Conservation (phyloP, 208 protist genomes). For the Leishmania tropica region DNA sequence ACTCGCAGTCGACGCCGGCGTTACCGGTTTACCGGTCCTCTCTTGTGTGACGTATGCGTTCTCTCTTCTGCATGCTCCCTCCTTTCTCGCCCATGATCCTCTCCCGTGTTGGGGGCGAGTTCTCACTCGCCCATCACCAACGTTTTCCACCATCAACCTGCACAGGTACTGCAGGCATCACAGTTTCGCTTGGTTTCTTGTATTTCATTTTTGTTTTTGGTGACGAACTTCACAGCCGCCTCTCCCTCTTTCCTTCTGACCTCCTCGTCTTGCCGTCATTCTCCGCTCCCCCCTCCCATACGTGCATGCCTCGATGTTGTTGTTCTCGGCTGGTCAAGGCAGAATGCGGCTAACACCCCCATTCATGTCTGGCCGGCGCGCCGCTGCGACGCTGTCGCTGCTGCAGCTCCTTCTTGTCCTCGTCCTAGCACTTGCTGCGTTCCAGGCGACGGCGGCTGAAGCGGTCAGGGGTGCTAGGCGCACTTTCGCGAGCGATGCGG, state of each 20-base stretch:
- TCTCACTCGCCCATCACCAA: background rate
- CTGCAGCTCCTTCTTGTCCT: constrained; percentile 4
- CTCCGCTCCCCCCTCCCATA: background rate
- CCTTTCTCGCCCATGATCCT: background rate
- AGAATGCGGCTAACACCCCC: background rate
- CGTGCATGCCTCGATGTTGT: background rate
- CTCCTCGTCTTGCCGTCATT: background rate
- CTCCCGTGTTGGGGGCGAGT: background rate
- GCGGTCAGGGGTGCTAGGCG: background rate
- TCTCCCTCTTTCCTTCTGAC: background rate
- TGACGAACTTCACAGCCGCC: background rate
- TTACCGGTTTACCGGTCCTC: background rate
- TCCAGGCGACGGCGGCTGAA: background rate
- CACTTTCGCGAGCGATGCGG: background rate
- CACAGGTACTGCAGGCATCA: background rate
- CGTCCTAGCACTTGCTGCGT: background rate
- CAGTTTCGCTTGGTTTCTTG: background rate
- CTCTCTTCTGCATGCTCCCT: background rate
- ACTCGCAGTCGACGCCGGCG: background rate
- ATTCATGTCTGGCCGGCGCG: background rate
- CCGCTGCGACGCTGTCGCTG: background rate
- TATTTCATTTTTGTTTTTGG: background rate
- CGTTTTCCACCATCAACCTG: background rate
- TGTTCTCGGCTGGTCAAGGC: background rate
- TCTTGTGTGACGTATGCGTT: background rate